A percentile compares a stretch with the other conserved stretches of the same genome.
phyloP scores from a whole-genome alignment of 2,329 filamentous ascomycete species.

The Pseudocercospora vitis region DNA sequence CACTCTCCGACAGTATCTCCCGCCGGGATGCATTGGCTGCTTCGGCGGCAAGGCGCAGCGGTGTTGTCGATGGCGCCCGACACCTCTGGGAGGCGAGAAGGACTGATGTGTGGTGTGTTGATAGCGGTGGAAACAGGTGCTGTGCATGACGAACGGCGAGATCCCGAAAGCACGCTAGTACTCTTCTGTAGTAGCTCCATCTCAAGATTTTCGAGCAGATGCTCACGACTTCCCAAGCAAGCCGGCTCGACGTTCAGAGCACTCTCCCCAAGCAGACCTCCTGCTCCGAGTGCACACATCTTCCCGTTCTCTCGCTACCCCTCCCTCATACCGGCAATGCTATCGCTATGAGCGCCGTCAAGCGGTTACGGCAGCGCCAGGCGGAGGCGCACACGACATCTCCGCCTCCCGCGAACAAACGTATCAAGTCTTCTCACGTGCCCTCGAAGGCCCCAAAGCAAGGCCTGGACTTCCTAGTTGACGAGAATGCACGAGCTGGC shows the following conservation, averaged over 20 bases:
- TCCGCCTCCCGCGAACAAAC: slow-evolving; percentile 34
- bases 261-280: not conserved
- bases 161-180: not conserved
- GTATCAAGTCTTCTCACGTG: slow-evolving; percentile 38
- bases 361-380: slow-evolving; percentile 35
- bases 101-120: no score
- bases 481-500: slow-evolving; percentile 38
- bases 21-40: no score
- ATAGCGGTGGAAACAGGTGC: no score
- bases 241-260: not conserved
- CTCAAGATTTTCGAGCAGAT: not conserved
- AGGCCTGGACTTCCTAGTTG: slow-evolving; percentile 37
- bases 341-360: slow-evolving; percentile 38
- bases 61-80: no score
- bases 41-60: no score
- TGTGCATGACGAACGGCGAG: no score
- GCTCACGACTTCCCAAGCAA: no score
- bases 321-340: slow-evolving; percentile 31
- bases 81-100: no score
- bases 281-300: not conserved
- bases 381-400: slow-evolving; percentile 32
- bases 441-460: slow-evolving; percentile 29
- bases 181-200: not conserved
- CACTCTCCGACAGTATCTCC: not conserved
- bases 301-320: not conserved